Percentiles rank a stretch among this genome's conserved stretches.
Conservation (phyloP, 306 rosid species). For the Corylus heterophylla region DNA sequence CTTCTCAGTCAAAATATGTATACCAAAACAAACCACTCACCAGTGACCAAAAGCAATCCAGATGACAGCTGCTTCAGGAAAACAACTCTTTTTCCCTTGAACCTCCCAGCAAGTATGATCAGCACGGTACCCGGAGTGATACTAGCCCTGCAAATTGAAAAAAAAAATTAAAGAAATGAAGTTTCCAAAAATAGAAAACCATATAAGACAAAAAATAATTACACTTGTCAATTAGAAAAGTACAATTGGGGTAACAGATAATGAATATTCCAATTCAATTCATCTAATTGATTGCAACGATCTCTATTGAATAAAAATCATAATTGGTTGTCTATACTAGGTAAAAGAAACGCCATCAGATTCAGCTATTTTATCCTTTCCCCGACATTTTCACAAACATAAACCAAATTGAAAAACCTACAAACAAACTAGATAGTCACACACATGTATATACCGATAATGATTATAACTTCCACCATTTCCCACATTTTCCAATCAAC, state of each 20-base stretch:
- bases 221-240: neutral
- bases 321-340: neutral
- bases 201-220: neutral
- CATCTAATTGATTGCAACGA: neutral
- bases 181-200: neutral
- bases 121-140: slow-evolving; percentile 66
- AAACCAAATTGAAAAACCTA: neutral
- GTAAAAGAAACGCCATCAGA: neutral
- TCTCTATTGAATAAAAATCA: neutral
- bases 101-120: slow-evolving; percentile 71
- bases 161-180: neutral
- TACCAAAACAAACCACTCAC: slow-evolving; percentile 28
- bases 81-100: slow-evolving; percentile 72
- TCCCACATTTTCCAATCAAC: neutral
- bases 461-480: neutral
- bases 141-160: slow-evolving; percentile 43
- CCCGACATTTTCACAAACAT: neutral
- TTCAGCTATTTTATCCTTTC: neutral
- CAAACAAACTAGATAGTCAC: neutral
- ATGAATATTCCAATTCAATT: neutral
- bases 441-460: neutral
- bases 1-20: neutral
- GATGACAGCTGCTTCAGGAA: slow-evolving; percentile 74
- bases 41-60: slow-evolving; percentile 72
- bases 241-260: neutral